Evolutionary conservation across 1,284 basidiomycete genomes (phyloP).

Genomic region (Naganishia sp.): DNA sequence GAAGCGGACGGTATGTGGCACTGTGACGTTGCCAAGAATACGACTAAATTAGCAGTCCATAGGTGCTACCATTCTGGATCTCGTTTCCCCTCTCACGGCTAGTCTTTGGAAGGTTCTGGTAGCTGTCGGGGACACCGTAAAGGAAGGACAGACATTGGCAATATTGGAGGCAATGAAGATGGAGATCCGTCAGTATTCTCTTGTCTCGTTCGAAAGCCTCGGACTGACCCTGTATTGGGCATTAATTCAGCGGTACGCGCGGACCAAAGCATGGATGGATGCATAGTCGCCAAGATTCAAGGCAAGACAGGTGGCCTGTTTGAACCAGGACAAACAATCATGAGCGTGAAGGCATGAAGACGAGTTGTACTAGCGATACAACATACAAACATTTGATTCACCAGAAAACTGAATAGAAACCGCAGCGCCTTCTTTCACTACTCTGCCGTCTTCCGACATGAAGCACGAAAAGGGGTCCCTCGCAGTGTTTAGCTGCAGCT

Average conservation of each 20-base stretch:
- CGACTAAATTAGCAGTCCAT: slow-evolving; percentile 23
- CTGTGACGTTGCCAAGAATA: slow-evolving; percentile 31
- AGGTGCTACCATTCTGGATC: slow-evolving; percentile 36
- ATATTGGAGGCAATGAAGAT: slow-evolving; percentile 75
- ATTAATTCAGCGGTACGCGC: slow-evolving; percentile 39
- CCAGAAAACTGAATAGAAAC: neutral
- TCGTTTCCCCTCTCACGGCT: slow-evolving; percentile 59
- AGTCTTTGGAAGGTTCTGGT: slow-evolving; percentile 63
- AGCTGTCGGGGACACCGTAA: slow-evolving; percentile 56
- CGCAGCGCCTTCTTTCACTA: neutral
- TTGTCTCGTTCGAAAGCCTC: neutral
- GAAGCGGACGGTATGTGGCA: slow-evolving; percentile 32
- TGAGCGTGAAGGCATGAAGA: slow-evolving; percentile 31
- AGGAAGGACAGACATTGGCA: slow-evolving; percentile 59
- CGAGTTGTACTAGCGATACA: neutral
- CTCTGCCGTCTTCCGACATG: too few relatives aligned
- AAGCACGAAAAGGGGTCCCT: too few relatives aligned
- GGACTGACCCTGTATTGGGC: neutral
- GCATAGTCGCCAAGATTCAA: slow-evolving; percentile 39
- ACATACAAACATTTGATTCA: too few relatives aligned
- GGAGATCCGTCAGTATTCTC: slow-evolving; percentile 52
- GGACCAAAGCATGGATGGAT: slow-evolving; percentile 42
- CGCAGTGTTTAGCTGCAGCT: too few relatives aligned
- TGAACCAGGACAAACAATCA: slow-evolving; percentile 39
- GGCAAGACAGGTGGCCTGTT: slow-evolving; percentile 38